Evolutionary conservation across 2,329 filamentous ascomycete species (phyloP), one percentile per base, ranked within the genome.

Genomic region (Mycocentrospora acerina): DNA sequence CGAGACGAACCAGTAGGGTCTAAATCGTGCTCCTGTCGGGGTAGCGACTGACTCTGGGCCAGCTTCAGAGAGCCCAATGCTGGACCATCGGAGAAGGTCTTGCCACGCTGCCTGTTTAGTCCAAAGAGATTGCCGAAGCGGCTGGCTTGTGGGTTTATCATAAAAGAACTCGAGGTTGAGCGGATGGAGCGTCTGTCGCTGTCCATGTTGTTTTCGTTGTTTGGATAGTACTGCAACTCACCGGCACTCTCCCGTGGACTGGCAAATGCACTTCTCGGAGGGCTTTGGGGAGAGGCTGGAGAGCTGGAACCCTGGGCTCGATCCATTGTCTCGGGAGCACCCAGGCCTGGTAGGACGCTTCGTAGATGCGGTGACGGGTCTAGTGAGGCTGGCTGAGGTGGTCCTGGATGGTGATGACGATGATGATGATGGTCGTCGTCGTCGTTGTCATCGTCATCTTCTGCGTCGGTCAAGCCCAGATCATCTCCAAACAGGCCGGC

Each of bases 1-100:
- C 74, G 71, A 38, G 73, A 71, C 16, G 68, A 66, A 8, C 71
- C 73, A 29, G 71, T 71, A 4, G 74, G 68, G 48, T 80, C 77
- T 27, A 74, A 60, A 5, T 48, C 65, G 32, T 63, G 63, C 18
- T 75, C 74, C 28, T 81, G 75, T 24, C 79, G 71, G 5, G 88
- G 88, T 50, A 93, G 81, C 0, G 88, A 91, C 58, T 88, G 86
- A 55, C 86, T 90, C 60, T 91, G 86, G 0, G 80, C 78, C 19
- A 79, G 69, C 57, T 87, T 88, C 11, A 90, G 70, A 14, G 78
- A 82, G 1, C 88, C 88, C 7, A 90, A 67, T 1, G 78, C 73
- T 5, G 83, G 83, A 0, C 83, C 82, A 19, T 79, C 78, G 7
- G 79, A 76, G 6, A 76, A 59, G 1, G 75, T 75, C 65, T 88